Base-by-base conservation (phyloP, 345 rosid species). In the Ceriops decandra region DNA sequence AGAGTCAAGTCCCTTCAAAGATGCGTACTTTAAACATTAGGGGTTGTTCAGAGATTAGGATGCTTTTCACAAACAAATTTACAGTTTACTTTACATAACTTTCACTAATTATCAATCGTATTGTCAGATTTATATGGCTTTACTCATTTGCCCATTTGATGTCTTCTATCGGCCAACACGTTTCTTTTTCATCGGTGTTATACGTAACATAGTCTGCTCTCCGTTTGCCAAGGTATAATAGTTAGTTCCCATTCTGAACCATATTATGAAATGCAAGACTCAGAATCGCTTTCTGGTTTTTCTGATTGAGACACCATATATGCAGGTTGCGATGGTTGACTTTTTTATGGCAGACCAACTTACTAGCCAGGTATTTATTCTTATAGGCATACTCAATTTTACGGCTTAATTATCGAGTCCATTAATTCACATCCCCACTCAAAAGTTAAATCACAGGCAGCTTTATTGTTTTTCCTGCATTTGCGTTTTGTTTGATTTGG, bases 331-430 rank as follows among this genome's bases (percentile, higher is more conserved):
- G 81, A 79, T 95, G 95, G 98, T 85, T 10, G 99, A 95, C 66
- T 90, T 92, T 69, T 92, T 95, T 87, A 91, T 95, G 98, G 99
- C 96, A 7, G 99, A 91, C 79, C 99, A 95, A 68, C 93, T 95
- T 32, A 90, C 97, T 19, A 95, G 98, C 68, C 99, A 95, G 96
- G 98, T 93, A 82, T 78, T 42, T 11, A 20, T 36, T 54, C 49
- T 19, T 2, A 6, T 11, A 20, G 6, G 3, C 70, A 24, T 33
- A 33, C 59, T 19, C 8, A 20, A 21, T 28, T 27, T 20, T 26
- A 52, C 16, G 31, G n/a, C 21, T 56, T 56, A 22, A 9, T 22
- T 15, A 10, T 56, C 16, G 30, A 13, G 30, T 1, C 10, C 26
- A 24, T 10, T 5, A 24, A 13, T 54, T 54, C 27, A 54, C 58